Percentiles rank a stretch among this genome's conserved stretches.
These are phyloP conservation scores for Microbotryomycetes sp. DNA, from an alignment of 1,284 basidiomycete genomes.

Conservation along the genomic window DNA sequence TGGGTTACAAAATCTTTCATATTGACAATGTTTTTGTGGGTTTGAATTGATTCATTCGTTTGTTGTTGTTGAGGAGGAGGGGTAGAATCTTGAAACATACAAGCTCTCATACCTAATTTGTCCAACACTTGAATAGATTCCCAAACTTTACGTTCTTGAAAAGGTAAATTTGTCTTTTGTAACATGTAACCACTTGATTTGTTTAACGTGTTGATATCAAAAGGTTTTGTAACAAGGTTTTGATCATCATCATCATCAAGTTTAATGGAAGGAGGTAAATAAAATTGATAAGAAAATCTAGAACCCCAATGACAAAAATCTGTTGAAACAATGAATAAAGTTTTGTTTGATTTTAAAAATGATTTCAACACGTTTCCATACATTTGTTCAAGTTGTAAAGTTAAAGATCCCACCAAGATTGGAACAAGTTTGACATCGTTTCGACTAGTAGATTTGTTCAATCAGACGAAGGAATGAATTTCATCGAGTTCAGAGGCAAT, in stretches of 20 bases:
- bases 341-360: slow-evolving; percentile 67
- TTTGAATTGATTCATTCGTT: slow-evolving; percentile 12
- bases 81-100: slow-evolving; percentile 54
- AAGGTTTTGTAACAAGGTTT: neutral
- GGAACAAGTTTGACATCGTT: slow-evolving; percentile 75
- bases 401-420: slow-evolving; percentile 81
- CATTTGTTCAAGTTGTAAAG: slow-evolving; percentile 52
- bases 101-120: slow-evolving; percentile 66
- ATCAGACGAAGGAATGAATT: no score
- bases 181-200: slow-evolving; percentile 9
- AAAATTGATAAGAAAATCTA: slow-evolving; percentile 21
- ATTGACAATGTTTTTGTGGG: neutral
- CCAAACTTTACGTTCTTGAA: slow-evolving; percentile 43
- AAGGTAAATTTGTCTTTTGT: slow-evolving; percentile 49
- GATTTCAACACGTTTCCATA: slow-evolving; percentile 71
- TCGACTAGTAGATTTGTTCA: slow-evolving; percentile 46
- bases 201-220: neutral
- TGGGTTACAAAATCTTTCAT: neutral
- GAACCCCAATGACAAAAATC: slow-evolving; percentile 97
- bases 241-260: neutral
- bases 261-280: slow-evolving; percentile 3
- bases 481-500: no score
- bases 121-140: slow-evolving; percentile 69
- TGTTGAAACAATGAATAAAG: slow-evolving; percentile 83
- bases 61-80: slow-evolving; percentile 44